Base-by-base conservation (phyloP, 257 asterid genomes). In the Nicotiana knightiana region DNA sequence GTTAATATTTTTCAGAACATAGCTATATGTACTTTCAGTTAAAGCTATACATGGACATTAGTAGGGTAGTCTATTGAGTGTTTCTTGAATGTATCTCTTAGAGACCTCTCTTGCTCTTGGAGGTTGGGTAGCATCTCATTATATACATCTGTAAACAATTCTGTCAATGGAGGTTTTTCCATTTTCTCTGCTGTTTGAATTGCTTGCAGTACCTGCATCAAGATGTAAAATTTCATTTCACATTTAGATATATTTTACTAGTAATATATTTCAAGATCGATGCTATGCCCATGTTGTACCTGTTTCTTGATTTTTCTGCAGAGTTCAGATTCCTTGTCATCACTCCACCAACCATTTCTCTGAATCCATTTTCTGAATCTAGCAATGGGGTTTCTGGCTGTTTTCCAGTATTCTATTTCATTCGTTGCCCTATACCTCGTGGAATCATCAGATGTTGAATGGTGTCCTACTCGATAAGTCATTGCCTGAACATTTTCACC, bases 371-470 rank as follows among this genome's bases (percentile, higher is more conserved):
- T 96, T 75, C 93, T 86, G 88, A 90, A 96, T 67, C 93, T 83
- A 26, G 85, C 82, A 33, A 89, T 28, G 1, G 98, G 99, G 82
- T 67, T 86, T 82, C 88, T 83, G 1, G 88, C 88, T 15, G 87
- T 91, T 87, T 43, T 91, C 99, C 98, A 96, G 81, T 91, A 90
- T 65, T 94, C 94, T 1, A 96, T 96, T 85, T 94, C 99, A 10
- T 86, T 28, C 6, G 78, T 9, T 26, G 93, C 35, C 17, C 99
- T 91, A 26, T 96, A 96, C 83, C 93, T 96, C 61, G 99, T 94
- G n/a, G 99, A 96, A 76, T 96, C 98, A 63, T 94, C 98, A 1
- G 99, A 94, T 11, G 98, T 94, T 0, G 99, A 93, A 88, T 94
- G 98, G 88, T 96, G 99, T 11, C 97, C 93, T 1, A 93, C 97